phyloP scores from a whole-genome alignment of 768 basidiomycete genomes.

The Pulveroboletus sp. region DNA sequence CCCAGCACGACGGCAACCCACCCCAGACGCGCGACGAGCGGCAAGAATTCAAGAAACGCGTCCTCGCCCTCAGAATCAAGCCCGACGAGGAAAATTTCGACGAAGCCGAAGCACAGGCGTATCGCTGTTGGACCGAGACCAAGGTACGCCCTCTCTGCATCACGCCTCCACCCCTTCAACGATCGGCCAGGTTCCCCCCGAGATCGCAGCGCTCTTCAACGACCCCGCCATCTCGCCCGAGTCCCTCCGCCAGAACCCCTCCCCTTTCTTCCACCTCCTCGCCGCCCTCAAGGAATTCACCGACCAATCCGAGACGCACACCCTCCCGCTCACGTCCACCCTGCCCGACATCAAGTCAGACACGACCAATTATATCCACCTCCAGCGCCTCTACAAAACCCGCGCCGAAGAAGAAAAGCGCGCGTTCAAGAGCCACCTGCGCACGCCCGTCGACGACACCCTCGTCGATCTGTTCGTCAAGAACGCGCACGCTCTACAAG shows the following conservation, averaged over 20 bases:
- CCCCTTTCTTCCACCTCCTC: conserved; percentile 78
- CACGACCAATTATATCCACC: conserved; percentile 73
- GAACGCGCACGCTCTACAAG: conserved; percentile 70
- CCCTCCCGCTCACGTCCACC: conserved; percentile 78
- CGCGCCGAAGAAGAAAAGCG: conserved; percentile 69
- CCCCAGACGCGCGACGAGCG: conserved; percentile 59
- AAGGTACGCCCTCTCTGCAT: conserved; percentile 29
- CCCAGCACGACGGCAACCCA: conserved; percentile 61
- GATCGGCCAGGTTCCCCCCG: conserved; percentile 55
- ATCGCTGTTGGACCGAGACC: conserved; percentile 67
- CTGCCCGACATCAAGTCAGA: conserved; percentile 97
- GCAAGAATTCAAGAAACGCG: conserved; percentile 66
- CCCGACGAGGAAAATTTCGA: conserved; percentile 96
- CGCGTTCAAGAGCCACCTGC: conserved; percentile 48
- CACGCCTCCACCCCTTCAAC: not conserved
- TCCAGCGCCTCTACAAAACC: conserved; percentile 82
- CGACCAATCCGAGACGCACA: conserved; percentile 48
- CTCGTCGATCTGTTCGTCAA: conserved; percentile 62
- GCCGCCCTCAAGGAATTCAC: conserved; percentile 66
- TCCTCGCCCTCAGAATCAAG: conserved; percentile 66
- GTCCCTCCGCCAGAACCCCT: conserved; percentile 41
- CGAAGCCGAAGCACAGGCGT: conserved; percentile 86
- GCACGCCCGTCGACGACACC: conserved; percentile 31
- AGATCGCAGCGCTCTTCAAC: conserved; percentile 59
- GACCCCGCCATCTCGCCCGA: conserved; percentile 49